Percentiles rank a stretch among this genome's conserved stretches.
phyloP scores from a whole-genome alignment of 352 stramenopile species.

The Phytophthora tubulina region DNA sequence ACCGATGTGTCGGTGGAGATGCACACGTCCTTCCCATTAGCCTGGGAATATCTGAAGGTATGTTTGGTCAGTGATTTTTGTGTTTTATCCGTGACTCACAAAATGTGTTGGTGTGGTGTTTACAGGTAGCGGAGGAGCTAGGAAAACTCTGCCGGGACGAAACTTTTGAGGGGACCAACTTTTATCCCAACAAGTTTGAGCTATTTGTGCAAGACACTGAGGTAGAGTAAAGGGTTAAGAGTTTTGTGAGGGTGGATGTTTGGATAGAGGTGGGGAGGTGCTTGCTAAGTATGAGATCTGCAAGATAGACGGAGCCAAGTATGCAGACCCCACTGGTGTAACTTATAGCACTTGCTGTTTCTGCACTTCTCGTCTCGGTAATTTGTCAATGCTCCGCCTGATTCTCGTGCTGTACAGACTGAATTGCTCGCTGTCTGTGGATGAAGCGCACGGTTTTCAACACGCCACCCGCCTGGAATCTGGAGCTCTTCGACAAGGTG shows the following conservation, averaged over 20 bases:
- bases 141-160: slow-evolving; percentile 96
- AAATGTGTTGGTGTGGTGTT: slow-evolving; percentile 9
- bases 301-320: slow-evolving; percentile 32
- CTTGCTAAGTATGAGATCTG: slow-evolving; percentile 17
- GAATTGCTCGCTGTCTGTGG: slow-evolving; percentile 31
- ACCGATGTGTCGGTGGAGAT: slow-evolving; percentile 93
- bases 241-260: slow-evolving; percentile 14
- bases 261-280: slow-evolving; percentile 10
- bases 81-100: slow-evolving; percentile 1
- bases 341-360: slow-evolving; percentile 20
- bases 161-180: slow-evolving; percentile 95
- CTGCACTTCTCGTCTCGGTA: not conserved
- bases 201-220: slow-evolving; percentile 48
- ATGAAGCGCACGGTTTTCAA: slow-evolving; percentile 50
- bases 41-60: slow-evolving; percentile 95
- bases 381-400: slow-evolving; percentile 33
- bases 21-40: slow-evolving; percentile 95
- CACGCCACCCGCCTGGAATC: slow-evolving; percentile 44
- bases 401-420: slow-evolving; percentile 35
- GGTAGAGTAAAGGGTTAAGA: slow-evolving; percentile 23
- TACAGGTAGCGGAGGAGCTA: slow-evolving; percentile 92
- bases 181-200: slow-evolving; percentile 95
- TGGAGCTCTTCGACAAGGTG: slow-evolving; percentile 11
- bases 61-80: not conserved
- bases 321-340: slow-evolving; percentile 16